Evolutionary conservation across 139 green algal species (phyloP).

Genomic region (Coelastrella sp.): DNA sequence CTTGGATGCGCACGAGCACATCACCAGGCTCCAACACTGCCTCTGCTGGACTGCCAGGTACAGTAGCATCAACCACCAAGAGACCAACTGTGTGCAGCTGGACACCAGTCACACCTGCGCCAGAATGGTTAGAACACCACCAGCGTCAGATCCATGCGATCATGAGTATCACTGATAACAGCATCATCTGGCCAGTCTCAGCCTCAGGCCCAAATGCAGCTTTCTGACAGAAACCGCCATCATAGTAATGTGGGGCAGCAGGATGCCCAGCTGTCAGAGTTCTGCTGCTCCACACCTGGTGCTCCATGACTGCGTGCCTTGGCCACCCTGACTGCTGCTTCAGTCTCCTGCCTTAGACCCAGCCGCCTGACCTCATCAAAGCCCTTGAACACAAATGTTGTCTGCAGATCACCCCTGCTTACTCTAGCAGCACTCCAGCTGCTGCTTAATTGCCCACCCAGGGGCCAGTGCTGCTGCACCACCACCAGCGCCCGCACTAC

Average conservation of each 20-base stretch:
- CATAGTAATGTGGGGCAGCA: no score
- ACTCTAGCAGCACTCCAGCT: conserved; percentile 63
- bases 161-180: no score
- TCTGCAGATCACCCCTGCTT: conserved; percentile 78
- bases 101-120: neutral
- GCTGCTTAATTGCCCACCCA: neutral
- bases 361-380: conserved; percentile 93
- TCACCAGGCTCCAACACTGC: conserved; percentile 87
- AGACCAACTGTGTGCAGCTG: conserved; percentile 75
- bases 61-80: conserved; percentile 89
- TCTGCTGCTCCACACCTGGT: conserved; percentile 40
- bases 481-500: conserved; percentile 83
- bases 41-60: conserved; percentile 82
- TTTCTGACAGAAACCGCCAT: no score
- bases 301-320: conserved; percentile 44
- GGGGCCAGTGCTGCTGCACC: conserved; percentile 30
- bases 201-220: no score
- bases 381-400: conserved; percentile 91
- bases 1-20: conserved; percentile 80
- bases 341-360: conserved; percentile 80
- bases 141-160: neutral
- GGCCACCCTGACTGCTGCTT: conserved; percentile 70
- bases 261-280: no score
- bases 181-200: no score
- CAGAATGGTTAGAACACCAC: neutral